Evolutionary conservation across 108 stramenopile genomes (phyloP), one percentile per base, ranked within the genome.

Genomic region (Skeletonema potamos): DNA sequence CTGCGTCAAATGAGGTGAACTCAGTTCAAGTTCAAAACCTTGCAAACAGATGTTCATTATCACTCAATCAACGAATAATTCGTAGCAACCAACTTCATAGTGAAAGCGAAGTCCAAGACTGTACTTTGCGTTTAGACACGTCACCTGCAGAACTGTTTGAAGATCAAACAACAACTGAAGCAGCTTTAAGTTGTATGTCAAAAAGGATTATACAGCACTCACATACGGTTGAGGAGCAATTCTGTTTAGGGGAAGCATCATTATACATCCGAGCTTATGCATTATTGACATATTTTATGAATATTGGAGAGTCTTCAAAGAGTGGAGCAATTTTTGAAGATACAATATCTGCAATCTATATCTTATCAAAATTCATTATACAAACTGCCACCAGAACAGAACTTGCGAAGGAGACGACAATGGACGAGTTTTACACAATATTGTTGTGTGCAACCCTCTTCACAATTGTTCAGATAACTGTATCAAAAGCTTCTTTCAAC

Each of bases 31-130:
- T 3, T n/a, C 10, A 15, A 4, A 20, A 1, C 10, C 13, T n/a
- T 66, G 18, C 41, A 20, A 39, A 64, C 9, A 59, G 18, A 26
- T 27, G 12, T 15, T 5, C 30, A 8, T 8, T 66, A 7, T 55
- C 74, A 27, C 74, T 76, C 18, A 66, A 34, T 2, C 61, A 76
- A 33, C 60, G 74, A 30, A 68, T 76, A 28, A 34, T 76, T 10
- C 17, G 6, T 22, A 18, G 37, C 26, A 24, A 67, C 13, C 26
- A 41, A 4, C 12, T 27, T 13, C 24, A 0, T 6, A 10, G 27
- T 29, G 13, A 6, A 65, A 33, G 24, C 26, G 17, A 51, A 61
- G 48, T 26, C 0, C 30, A 2, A 15, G 58, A 13, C 39, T 41
- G 39, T 15, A 41, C 3, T 41, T 41, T 41, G 39, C 39, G n/a